A percentile compares a stretch with the other conserved stretches of the same genome.
Evolutionary conservation across 176 grass and related monocot species (phyloP).

Genomic region (Tillandsia fasciculata): DNA sequence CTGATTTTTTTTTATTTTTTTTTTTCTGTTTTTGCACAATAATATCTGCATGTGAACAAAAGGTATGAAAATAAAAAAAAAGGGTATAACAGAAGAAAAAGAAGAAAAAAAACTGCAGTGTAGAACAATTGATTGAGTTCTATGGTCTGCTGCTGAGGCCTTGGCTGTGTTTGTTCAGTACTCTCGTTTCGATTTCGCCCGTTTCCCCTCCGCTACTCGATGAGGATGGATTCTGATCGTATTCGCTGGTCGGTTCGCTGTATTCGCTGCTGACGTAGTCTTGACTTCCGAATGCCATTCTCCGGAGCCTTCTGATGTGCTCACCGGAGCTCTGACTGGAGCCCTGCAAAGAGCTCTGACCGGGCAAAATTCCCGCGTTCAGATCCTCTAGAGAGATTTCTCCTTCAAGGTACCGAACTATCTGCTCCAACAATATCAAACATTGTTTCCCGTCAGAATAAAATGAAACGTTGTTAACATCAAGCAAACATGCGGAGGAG

Average conservation of each 20-base stretch:
- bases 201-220: constrained; percentile 35
- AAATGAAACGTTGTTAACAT: too few species aligned
- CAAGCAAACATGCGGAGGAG: too few species aligned
- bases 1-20: too few species aligned
- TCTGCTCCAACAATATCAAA: constrained; percentile 21
- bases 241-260: constrained; percentile 59
- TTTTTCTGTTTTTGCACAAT: neutral
- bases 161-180: constrained; percentile 2
- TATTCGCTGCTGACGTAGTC: constrained; percentile 56
- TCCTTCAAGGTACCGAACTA: constrained; percentile 76
- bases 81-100: neutral
- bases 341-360: constrained; percentile 45
- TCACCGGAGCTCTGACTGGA: constrained; percentile 25
- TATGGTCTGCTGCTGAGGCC: neutral
- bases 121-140: neutral
- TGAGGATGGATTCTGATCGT: constrained; percentile 28
- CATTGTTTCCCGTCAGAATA: too few species aligned
- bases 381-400: constrained; percentile 70
- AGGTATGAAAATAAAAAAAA: neutral
- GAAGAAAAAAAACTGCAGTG: neutral
- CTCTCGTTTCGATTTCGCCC: constrained; percentile 22
- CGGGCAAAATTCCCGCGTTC: constrained; percentile 57
- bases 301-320: constrained; percentile 32
- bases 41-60: neutral
- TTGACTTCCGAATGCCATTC: constrained; percentile 55